phyloP scores from a whole-genome alignment of 768 basidiomycete species.

The Termitomyces sp. region DNA sequence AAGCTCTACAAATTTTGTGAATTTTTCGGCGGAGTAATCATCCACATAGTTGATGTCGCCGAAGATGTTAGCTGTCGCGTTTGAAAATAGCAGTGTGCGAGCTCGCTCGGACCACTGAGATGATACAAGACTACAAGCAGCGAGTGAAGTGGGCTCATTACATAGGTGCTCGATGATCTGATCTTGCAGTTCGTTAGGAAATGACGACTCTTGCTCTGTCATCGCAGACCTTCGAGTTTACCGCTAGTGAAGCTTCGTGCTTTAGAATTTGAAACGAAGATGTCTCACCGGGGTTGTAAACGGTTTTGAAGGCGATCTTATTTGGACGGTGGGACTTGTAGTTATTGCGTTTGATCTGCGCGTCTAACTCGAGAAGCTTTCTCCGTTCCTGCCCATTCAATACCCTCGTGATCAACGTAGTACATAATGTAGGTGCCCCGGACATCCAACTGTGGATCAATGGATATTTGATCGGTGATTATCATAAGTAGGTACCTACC shows the following conservation, averaged over 20 bases:
- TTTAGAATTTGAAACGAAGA: neutral
- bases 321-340: too few species aligned
- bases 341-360: too few species aligned
- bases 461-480: too few species aligned
- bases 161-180: neutral
- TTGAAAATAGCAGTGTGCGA: neutral
- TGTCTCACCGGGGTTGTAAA: neutral
- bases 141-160: neutral
- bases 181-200: neutral
- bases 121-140: neutral
- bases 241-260: neutral
- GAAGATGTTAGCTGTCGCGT: neutral
- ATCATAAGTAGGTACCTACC: too few species aligned
- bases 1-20: neutral
- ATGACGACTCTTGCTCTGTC: neutral
- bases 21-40: rapidly evolving
- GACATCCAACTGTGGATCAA: too few species aligned
- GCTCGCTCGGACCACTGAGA: neutral
- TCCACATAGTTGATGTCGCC: neutral
- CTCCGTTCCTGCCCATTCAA: too few species aligned
- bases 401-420: too few species aligned
- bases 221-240: neutral
- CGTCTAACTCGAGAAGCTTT: too few species aligned
- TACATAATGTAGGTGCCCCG: too few species aligned
- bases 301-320: too few species aligned